These are phyloP conservation scores for Penicillium nucicola DNA, from an alignment of 495 filamentous ascomycete genomes.

Conservation along the genomic window DNA sequence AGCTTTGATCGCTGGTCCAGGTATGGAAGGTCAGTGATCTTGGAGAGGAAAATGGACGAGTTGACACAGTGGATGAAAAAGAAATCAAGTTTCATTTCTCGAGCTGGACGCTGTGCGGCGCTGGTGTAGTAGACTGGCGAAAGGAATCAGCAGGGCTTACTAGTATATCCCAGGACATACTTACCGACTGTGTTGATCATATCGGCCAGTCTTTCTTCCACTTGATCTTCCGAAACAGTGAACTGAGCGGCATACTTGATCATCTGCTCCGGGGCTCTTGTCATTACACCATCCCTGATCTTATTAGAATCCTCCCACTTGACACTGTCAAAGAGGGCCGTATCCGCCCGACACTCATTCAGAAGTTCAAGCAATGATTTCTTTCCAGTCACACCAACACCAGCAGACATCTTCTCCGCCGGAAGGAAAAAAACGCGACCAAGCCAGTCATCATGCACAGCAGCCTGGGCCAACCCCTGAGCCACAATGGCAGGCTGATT, in stretches of 20 bases:
- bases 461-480: slow-evolving; percentile 73
- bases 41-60: slow-evolving; percentile 58
- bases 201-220: slow-evolving; percentile 69
- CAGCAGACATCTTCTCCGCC: slow-evolving; percentile 50
- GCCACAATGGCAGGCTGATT: slow-evolving; percentile 76
- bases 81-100: slow-evolving; percentile 74
- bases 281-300: slow-evolving; percentile 63
- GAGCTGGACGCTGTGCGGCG: slow-evolving; percentile 58
- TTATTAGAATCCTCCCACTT: slow-evolving; percentile 57
- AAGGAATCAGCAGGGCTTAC: not conserved
- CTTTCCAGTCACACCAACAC: slow-evolving; percentile 23
- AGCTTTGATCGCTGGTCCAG: slow-evolving; percentile 45
- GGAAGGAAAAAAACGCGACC: slow-evolving; percentile 44
- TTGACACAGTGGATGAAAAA: slow-evolving; percentile 72
- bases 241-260: slow-evolving; percentile 57
- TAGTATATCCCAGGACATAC: slow-evolving; percentile 11
- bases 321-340: slow-evolving; percentile 50
- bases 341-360: slow-evolving; percentile 52
- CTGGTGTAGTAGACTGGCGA: slow-evolving; percentile 55
- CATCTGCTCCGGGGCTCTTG: slow-evolving; percentile 60
- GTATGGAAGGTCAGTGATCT: slow-evolving; percentile 41
- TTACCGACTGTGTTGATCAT: slow-evolving; percentile 66
- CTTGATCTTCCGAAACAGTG: slow-evolving; percentile 53
- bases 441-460: slow-evolving; percentile 56
- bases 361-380: slow-evolving; percentile 58